Base-by-base conservation (phyloP, 768 basidiomycete genomes). In the Chalciporus piperatus region DNA sequence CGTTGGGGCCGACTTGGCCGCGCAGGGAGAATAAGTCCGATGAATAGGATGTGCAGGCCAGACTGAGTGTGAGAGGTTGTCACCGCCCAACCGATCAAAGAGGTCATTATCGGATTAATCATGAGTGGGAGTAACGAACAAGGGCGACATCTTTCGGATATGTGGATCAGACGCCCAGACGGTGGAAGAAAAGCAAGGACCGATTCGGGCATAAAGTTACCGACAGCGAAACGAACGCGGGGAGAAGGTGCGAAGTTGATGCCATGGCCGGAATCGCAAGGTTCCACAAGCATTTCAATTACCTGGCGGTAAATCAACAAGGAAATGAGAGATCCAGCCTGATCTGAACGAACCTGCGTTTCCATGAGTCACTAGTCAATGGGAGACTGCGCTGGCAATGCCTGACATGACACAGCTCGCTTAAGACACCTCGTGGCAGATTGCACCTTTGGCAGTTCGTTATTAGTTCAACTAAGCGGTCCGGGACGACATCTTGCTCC, bases 171-270 rank as follows among this genome's bases (percentile, higher is more conserved):
- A 37, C 35, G 35, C 35, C 35, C 35, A 37, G 9, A 44, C 37
- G 55, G 46, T 55, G 47, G 32, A 49, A 22, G 42, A 49, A 40
- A 20, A 6, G 50, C 16, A 30, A 60, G 39, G 47, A 25, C 61
- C 43, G 50, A 40, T 59, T 63, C 11, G 4, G 58, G 62, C 48
- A 64, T 66, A 63, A 58, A 64, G 62, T 63, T 63, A 47, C 62
- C 61, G 62, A 61, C 27, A 25, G 50, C 46, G 51, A 63, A 41
- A 63, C 55, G 59, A 59, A 59, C 57, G 57, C 52, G 60, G 50
- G 59, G 50, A 47, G 63, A 65, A 62, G 40, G 51, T 52, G 61
- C 48, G 58, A 63, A 48, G 53, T 55, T 58, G 59, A 58, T 55
- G 51, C 38, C 19, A 60, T 55, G 47, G 50, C 35, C 30, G 50